Base-by-base conservation (phyloP, 129 eudicot species). In the Flaveria brownii region DNA sequence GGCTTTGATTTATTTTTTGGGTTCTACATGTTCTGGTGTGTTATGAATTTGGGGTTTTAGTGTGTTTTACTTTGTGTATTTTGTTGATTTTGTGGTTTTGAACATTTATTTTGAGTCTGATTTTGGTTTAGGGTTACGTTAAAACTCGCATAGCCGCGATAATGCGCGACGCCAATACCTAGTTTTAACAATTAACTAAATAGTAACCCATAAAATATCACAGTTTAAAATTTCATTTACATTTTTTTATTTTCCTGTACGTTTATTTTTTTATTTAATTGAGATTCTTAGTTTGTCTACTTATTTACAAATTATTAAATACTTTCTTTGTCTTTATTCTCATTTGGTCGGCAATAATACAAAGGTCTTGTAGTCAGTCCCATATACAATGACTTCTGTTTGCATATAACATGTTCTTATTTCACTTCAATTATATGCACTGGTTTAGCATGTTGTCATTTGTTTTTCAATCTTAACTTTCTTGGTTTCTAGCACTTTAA, bases 321-420 rank as follows among this genome's bases (percentile, higher is more conserved):
- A 55, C 16, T 45, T 74, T 28, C 8, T 22, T 55, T 74, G 75
- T 68, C 68, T 28, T 65, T 67, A 57, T 45, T 54, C 62, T 73
- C 47, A 45, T 74, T 73, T 74, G 76, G 84, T 80, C 84, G 80
- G 79, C 75, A 80, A 80, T 80, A 80, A 80, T 67, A 74, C 64
- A 74, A 55, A 23, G 75, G 70, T 80, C 64, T 73, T 80, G 62
- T 45, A 42, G 43, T 80, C 74, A 52, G 43, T 66, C 33, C 59
- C 63, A 65, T 63, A 22, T 65, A 56, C 46, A 9, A 54, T 73
- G 83, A 70, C 46, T 73, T 73, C 52, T 68, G 23, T 54, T 43
- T 55, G 69, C 60, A 62, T 43, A 71, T 70, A 60, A 26, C 79
- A 80, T 80, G 79, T 73, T 80, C 79, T 45, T 22, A 71, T 56